Conservation (phyloP, 768 basidiomycete species). For the Dentipellis fragilis region DNA sequence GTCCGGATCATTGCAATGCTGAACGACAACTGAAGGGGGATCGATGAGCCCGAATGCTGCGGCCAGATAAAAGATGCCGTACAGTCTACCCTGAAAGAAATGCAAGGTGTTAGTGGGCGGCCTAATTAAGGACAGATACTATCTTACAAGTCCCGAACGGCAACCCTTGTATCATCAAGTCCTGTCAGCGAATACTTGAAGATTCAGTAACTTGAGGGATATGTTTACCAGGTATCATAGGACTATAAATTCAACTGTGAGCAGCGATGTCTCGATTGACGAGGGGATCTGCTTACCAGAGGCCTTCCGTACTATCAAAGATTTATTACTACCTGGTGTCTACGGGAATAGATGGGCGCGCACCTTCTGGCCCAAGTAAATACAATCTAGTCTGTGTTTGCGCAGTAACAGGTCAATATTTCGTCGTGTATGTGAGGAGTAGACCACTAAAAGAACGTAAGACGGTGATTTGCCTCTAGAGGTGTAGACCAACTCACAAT, state of each 20-base stretch:
- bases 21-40: constrained; percentile 51
- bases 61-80: constrained; percentile 1
- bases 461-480: background rate
- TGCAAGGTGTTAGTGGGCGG: constrained; percentile 23
- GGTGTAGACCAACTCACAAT: background rate
- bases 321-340: background rate
- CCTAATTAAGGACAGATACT: background rate
- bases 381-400: constrained; percentile 74
- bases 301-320: constrained; percentile 59
- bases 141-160: constrained; percentile 56
- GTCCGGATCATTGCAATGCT: constrained; percentile 65
- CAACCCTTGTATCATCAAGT: constrained; percentile 14
- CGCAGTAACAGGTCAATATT: no score
- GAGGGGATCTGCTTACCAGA: constrained; percentile 35
- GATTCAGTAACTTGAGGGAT: background rate
- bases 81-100: constrained; percentile 43
- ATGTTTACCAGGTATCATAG: constrained; percentile 46
- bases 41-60: background rate
- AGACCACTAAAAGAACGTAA: background rate
- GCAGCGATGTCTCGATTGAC: background rate
- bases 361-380: constrained; percentile 92
- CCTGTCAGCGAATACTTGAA: background rate
- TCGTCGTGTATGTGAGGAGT: background rate
- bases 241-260: constrained; percentile 21
- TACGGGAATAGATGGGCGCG: constrained; percentile 1